Conservation (phyloP, 148 eudicot genomes). For the Fallopia convolvulus region DNA sequence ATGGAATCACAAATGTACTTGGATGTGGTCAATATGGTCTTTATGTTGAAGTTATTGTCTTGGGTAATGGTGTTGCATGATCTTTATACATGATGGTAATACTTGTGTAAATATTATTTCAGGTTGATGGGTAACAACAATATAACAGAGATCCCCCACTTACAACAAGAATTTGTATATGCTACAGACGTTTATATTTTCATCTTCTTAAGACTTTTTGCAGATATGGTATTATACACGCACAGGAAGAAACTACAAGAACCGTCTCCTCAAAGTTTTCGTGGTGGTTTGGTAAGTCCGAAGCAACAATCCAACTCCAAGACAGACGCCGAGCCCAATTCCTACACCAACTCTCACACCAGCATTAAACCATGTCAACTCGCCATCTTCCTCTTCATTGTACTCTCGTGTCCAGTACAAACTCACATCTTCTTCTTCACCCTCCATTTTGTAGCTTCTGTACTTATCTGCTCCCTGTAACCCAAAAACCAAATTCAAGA, state of each 20-base stretch:
- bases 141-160: too few relatives aligned
- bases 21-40: too few relatives aligned
- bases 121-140: too few relatives aligned
- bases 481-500: not conserved
- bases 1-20: too few relatives aligned
- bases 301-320: slow-evolving; percentile 42
- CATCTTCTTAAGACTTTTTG: too few relatives aligned
- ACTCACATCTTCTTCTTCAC: slow-evolving; percentile 19
- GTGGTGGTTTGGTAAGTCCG: slow-evolving; percentile 35
- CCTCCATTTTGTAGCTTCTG: slow-evolving; percentile 22
- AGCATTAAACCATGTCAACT: slow-evolving; percentile 51
- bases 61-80: too few relatives aligned
- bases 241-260: not conserved
- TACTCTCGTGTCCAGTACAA: slow-evolving; percentile 21
- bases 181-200: too few relatives aligned
- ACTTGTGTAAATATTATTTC: too few relatives aligned
- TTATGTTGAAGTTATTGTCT: too few relatives aligned
- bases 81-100: too few relatives aligned
- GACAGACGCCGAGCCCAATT: slow-evolving; percentile 38
- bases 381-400: slow-evolving; percentile 21
- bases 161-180: too few relatives aligned
- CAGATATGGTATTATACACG: not conserved
- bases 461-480: slow-evolving; percentile 17
- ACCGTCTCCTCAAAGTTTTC: slow-evolving; percentile 21
- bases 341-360: slow-evolving; percentile 50